Evolutionary conservation across 2,329 filamentous ascomycete species (phyloP), one percentile per base, ranked within the genome.

Genomic region (Colletotrichum gloeosporioides): DNA sequence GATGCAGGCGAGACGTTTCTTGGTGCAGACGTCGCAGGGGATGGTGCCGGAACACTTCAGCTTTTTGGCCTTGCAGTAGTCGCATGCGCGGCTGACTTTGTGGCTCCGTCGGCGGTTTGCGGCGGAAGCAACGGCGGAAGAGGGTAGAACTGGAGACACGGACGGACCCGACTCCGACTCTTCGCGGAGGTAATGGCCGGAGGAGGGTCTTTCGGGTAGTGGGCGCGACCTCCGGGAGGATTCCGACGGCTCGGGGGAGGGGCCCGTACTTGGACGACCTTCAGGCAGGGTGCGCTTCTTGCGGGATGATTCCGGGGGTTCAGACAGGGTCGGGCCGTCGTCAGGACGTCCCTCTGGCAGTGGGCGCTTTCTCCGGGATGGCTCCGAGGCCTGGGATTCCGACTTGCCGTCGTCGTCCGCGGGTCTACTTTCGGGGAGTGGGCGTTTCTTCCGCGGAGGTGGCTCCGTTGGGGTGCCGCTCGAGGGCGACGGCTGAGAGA

Each of bases 71-170:
- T 86, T 86, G 80, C 85, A 86, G 34, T 80, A 79, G 71, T 86
- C 85, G 72, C 85, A 86, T 16, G 85, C 85, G 18, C 83, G 79
- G 67, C 81, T 85, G 7, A 85, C 83, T 77, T 86, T 87, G 44
- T 82, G 77, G 27, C 71, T 57, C 27, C 75, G 66, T 49, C 77
- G 65, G 16, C 68, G 64, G 22, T 76, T 77, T n/a, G 39, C 68
- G 34, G 57, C 59, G 4, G 53, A 31, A 36, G 59, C 59, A 2
- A 31, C 59, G 29, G 71, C 29, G 25, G 63, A 34, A 34, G 49
- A n/a, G 13, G 29, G 31, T 32, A 34, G 65, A 15, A 36, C 65
- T 25, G 27, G 39, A 25, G 65, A 68, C 39, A 57, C 32, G 22
- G 62, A 32, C 34, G 62, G 34, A 5, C 22, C 62, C 15, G 62